A percentile compares a stretch with the other conserved stretches of the same genome.
Conservation (phyloP, 2,329 filamentous ascomycete genomes). For the Botryotinia convoluta region DNA sequence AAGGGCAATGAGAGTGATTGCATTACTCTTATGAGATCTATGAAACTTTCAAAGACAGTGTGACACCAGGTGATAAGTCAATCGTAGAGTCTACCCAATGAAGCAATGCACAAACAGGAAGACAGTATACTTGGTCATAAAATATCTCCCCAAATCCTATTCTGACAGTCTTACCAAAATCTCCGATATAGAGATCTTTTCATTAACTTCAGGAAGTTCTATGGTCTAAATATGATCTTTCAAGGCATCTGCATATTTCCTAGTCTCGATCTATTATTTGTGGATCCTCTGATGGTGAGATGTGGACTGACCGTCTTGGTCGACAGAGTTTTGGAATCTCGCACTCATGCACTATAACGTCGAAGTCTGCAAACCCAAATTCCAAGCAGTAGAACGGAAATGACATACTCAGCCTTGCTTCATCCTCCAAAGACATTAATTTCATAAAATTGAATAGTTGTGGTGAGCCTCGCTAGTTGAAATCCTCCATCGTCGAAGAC, state of each 20-base stretch:
- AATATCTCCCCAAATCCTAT: background rate
- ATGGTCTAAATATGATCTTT: background rate
- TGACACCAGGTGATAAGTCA: background rate
- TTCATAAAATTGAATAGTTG: background rate
- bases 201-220: background rate
- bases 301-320: background rate
- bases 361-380: background rate
- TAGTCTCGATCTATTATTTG: conserved; percentile 20
- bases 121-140: conserved; percentile 48
- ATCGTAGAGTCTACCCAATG: background rate
- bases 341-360: background rate
- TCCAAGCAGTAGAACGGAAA: background rate
- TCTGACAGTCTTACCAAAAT: conserved; percentile 79
- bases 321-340: conserved; percentile 4
- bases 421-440: background rate
- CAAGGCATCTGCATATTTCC: conserved; percentile 10
- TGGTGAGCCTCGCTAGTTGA: background rate
- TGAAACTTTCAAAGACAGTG: background rate
- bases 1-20: background rate
- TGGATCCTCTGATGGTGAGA: conserved; percentile 19
- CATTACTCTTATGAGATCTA: background rate
- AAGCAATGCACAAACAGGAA: background rate
- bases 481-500: background rate
- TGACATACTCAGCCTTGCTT: background rate
- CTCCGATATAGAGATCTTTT: conserved; percentile 84